A percentile compares a stretch with the other conserved stretches of the same genome.
Evolutionary conservation across 1,139 yeast genomes (phyloP).

Genomic region (Hemisphaericaspora xylanilytica): DNA sequence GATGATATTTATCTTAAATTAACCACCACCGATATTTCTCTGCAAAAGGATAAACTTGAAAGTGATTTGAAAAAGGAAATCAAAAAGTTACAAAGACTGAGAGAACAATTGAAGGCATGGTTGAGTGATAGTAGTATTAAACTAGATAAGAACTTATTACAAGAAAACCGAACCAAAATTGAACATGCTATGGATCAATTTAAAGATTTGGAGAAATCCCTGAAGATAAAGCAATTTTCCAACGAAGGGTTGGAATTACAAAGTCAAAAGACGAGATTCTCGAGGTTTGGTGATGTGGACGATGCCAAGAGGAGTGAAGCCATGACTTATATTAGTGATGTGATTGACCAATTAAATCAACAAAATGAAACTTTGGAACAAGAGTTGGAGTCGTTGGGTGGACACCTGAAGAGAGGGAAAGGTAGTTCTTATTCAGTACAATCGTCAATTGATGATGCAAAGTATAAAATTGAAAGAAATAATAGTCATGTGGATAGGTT

Average conservation of each 20-base stretch:
- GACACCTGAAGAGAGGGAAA: conserved; percentile 48
- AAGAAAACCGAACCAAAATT: conserved; percentile 79
- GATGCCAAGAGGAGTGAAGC: conserved; percentile 77
- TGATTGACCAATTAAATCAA: conserved; percentile 78
- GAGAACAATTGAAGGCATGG: conserved; percentile 98
- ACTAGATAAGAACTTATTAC: conserved; percentile 70
- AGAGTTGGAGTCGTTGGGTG: conserved; percentile 58
- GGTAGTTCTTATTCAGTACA: conserved; percentile 35
- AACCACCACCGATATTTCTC: conserved; percentile 73
- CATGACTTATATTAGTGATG: conserved; percentile 65
- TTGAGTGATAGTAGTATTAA: conserved; percentile 88
- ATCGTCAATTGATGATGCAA: conserved; percentile 57
- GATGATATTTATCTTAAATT: conserved; percentile 87
- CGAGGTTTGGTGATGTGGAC: conserved; percentile 60
- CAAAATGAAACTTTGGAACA: conserved; percentile 82
- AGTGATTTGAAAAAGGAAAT: conserved; percentile 93
- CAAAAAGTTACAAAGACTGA: conserved; percentile 86
- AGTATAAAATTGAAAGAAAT: conserved; percentile 70
- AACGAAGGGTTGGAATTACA: conserved; percentile 85
- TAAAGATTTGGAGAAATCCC: conserved; percentile 89
- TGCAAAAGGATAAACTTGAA: conserved; percentile 93
- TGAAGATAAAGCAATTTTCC: conserved; percentile 94
- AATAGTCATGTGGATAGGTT: conserved; percentile 74
- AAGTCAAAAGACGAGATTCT: conserved; percentile 38
- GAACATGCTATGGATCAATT: conserved; percentile 96